Conservation (phyloP, 202 grass and related monocot genomes). For the Zizania palustris region DNA sequence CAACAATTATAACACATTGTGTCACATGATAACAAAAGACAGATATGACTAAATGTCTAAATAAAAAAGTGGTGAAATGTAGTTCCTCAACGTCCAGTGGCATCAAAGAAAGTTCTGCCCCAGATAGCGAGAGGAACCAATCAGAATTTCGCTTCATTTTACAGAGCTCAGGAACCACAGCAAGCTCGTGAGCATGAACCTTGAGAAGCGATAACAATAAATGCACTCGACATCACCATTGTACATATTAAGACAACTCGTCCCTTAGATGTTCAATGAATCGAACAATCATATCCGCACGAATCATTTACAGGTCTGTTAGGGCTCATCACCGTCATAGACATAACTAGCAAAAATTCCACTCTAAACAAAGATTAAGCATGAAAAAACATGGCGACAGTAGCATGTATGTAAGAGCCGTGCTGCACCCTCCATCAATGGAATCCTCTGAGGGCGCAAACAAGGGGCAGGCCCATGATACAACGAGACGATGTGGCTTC, state of each 20-base stretch:
- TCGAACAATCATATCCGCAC: conserved; percentile 57
- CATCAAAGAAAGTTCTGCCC: conserved; percentile 45
- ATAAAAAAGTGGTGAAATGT: conserved; percentile 30
- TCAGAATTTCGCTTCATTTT: conserved; percentile 52
- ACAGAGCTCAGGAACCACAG: conserved; percentile 38
- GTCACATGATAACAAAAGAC: background rate
- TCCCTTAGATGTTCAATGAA: conserved; percentile 75
- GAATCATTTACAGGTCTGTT: conserved; percentile 78
- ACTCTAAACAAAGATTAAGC: background rate
- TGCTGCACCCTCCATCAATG: conserved; percentile 31
- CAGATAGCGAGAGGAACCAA: conserved; percentile 72
- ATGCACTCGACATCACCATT: background rate
- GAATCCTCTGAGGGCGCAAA: conserved; percentile 25
- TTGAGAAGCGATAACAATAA: background rate
- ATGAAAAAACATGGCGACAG: background rate
- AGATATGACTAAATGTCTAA: background rate
- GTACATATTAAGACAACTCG: conserved; percentile 40
- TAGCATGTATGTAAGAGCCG: conserved; percentile 54
- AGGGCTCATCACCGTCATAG: conserved; percentile 13
- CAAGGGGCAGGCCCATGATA: conserved; percentile 50
- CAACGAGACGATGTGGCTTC: conserved; percentile 66
- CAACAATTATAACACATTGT: background rate
- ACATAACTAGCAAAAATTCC: background rate
- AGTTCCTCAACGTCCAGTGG: conserved; percentile 67
- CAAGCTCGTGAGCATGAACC: conserved; percentile 36